Conservation (phyloP, 2,329 filamentous ascomycete genomes). For the Botrytis galanthina region DNA sequence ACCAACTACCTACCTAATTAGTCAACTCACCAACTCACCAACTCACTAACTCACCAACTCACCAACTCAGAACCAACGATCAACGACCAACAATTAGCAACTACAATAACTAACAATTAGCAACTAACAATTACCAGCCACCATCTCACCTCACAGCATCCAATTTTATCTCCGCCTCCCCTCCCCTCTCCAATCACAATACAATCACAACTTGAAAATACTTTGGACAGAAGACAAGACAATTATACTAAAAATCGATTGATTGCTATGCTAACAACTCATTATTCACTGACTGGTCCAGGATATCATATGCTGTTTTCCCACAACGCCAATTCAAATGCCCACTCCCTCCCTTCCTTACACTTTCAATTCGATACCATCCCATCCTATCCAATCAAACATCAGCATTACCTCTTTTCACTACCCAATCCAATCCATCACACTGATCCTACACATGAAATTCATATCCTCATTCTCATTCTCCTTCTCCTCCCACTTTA, state of each 20-base stretch:
- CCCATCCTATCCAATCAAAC: slow-evolving; percentile 31
- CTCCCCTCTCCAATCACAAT: too few relatives aligned
- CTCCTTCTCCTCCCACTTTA: neutral
- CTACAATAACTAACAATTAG: too few relatives aligned
- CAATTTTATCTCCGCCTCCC: too few relatives aligned
- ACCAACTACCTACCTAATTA: too few relatives aligned
- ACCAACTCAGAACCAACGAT: too few relatives aligned
- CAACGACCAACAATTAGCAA: too few relatives aligned
- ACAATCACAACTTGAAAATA: neutral
- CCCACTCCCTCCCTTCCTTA: slow-evolving; percentile 37
- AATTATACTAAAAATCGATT: neutral
- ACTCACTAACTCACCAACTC: too few relatives aligned
- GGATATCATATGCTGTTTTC: slow-evolving; percentile 39
- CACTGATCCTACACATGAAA: neutral
- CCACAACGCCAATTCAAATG: slow-evolving; percentile 44
- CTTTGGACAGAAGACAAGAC: neutral
- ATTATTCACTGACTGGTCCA: slow-evolving; percentile 25
- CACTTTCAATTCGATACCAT: slow-evolving; percentile 34
- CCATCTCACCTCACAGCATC: too few relatives aligned
- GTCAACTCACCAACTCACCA: too few relatives aligned
- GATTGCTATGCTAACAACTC: neutral
- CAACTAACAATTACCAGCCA: too few relatives aligned
- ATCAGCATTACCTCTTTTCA: slow-evolving; percentile 27
- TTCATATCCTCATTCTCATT: slow-evolving; percentile 11
- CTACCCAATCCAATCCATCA: slow-evolving; percentile 22